phyloP scores from a whole-genome alignment of 306 rosid genomes.

The Sophora flavescens region DNA sequence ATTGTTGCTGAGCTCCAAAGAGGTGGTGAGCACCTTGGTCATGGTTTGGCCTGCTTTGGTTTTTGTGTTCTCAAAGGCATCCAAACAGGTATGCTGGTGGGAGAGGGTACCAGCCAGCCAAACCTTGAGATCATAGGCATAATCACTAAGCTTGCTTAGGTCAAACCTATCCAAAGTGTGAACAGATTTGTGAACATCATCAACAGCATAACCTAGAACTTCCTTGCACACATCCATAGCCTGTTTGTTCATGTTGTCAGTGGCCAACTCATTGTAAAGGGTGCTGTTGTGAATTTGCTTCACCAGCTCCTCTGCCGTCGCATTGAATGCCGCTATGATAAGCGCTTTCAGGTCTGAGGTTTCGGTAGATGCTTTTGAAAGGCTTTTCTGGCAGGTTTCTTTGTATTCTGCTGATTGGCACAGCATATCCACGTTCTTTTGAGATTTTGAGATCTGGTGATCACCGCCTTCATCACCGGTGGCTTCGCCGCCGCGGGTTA shows the following conservation, averaged over 20 bases:
- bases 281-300: conserved; percentile 46
- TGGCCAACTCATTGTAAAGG: conserved; percentile 48
- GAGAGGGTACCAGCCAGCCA: conserved; percentile 80
- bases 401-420: conserved; percentile 68
- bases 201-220: conserved; percentile 71
- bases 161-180: conserved; percentile 56
- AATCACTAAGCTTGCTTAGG: conserved; percentile 28
- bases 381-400: conserved; percentile 58
- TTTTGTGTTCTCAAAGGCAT: conserved; percentile 68
- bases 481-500: background rate
- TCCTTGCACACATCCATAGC: conserved; percentile 77
- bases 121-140: conserved; percentile 63
- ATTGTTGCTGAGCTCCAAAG: conserved; percentile 69
- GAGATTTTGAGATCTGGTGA: conserved; percentile 13
- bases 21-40: conserved; percentile 52
- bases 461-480: background rate
- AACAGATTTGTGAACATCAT: conserved; percentile 55
- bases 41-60: conserved; percentile 64
- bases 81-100: conserved; percentile 77
- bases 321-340: conserved; percentile 56
- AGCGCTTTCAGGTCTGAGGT: conserved; percentile 62
- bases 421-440: conserved; percentile 50
- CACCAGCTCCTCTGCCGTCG: conserved; percentile 44
- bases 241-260: conserved; percentile 54
- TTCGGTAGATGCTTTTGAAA: conserved; percentile 37